phyloP scores from a whole-genome alignment of 1,284 basidiomycete species.

The Cutaneotrichosporon spelunceum region DNA sequence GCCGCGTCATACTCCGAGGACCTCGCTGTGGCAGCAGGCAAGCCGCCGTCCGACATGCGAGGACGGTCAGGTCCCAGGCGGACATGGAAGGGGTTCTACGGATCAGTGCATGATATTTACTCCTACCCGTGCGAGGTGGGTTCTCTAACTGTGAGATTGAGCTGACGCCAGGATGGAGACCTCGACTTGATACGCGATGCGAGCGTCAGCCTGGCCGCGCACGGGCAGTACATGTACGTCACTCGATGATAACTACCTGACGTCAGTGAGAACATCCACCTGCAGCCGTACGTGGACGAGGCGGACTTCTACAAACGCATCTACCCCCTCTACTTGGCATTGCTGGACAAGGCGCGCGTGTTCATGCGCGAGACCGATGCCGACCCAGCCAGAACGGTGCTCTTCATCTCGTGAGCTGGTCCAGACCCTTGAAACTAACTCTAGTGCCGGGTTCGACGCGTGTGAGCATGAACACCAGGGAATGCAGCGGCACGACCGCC shows the following conservation, averaged over 20 bases:
- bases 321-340: conserved; percentile 66
- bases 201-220: conserved; percentile 72
- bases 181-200: conserved; percentile 74
- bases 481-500: conserved; percentile 90
- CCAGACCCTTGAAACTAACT: not conserved
- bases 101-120: conserved; percentile 80
- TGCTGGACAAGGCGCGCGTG: conserved; percentile 68
- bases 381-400: conserved; percentile 65
- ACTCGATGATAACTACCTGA: not conserved
- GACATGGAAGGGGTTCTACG: conserved; percentile 75
- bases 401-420: conserved; percentile 73
- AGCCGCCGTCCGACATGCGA: conserved; percentile 37
- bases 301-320: conserved; percentile 73
- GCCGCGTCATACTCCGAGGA: conserved; percentile 71
- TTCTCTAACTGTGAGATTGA: not conserved
- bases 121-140: conserved; percentile 87
- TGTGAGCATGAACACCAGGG: conserved; percentile 84
- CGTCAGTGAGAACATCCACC: conserved; percentile 73
- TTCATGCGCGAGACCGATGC: conserved; percentile 70
- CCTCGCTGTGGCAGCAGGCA: conserved; percentile 56
- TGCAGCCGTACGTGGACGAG: conserved; percentile 70
- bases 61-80: conserved; percentile 51
- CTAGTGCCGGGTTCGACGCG: conserved; percentile 79
- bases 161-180: conserved; percentile 69
- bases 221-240: conserved; percentile 74